Evolutionary conservation across 2,329 filamentous ascomycete species (phyloP).

Genomic region (Cladosporium austrohemisphaericum): DNA sequence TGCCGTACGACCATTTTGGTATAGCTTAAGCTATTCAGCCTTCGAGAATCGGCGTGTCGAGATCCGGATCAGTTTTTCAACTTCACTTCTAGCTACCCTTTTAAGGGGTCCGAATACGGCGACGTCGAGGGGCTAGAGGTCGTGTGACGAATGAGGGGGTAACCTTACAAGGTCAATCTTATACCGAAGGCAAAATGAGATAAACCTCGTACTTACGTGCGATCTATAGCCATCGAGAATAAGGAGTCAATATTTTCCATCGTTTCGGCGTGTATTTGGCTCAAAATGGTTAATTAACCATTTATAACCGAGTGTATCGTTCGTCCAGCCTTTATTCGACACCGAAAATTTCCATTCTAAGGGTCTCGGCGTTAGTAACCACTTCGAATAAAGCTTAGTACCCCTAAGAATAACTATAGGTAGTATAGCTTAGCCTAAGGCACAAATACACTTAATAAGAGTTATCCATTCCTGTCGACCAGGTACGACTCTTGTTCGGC

Average conservation of each 20-base stretch:
- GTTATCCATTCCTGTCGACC: background rate
- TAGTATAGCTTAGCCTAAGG: background rate
- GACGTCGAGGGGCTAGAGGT: constrained; percentile 11
- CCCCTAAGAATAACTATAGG: background rate
- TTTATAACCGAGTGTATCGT: background rate
- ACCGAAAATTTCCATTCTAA: background rate
- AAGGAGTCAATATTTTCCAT: background rate
- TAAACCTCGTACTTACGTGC: background rate
- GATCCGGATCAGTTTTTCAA: no score
- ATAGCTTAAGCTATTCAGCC: background rate
- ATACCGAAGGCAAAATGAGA: background rate
- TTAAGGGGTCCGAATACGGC: no score
- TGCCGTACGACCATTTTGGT: background rate
- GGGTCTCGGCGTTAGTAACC: background rate
- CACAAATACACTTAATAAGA: background rate
- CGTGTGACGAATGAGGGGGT: background rate
- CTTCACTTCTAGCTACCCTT: no score
- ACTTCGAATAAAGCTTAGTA: background rate
- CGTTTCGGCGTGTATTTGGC: no score
- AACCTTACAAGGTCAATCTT: background rate
- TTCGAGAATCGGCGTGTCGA: background rate
- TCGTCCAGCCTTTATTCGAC: background rate
- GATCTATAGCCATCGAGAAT: background rate
- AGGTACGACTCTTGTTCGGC: no score
- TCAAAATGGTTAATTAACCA: background rate